Percentiles rank a stretch among this genome's conserved stretches.
phyloP scores from a whole-genome alignment of 1,284 basidiomycete species.

The Ganoderma leucocontextum region DNA sequence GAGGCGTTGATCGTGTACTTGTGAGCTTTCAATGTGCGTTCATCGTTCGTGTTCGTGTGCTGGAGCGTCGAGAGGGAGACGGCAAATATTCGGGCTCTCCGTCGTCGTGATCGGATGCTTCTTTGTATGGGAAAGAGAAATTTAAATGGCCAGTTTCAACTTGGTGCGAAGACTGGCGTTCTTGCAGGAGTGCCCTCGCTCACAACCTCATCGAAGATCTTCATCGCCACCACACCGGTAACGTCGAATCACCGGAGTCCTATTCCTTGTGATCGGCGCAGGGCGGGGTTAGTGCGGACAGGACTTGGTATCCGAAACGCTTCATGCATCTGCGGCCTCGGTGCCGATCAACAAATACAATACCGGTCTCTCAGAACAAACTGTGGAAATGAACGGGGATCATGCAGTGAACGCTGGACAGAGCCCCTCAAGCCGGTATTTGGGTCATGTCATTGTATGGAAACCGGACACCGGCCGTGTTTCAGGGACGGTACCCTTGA shows the following conservation, averaged over 20 bases:
- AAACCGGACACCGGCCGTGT: neutral
- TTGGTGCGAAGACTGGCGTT: neutral
- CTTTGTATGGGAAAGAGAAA: neutral
- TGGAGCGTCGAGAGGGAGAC: neutral
- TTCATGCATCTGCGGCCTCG: neutral
- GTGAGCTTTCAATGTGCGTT: slow-evolving; percentile 28
- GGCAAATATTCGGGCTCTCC: neutral
- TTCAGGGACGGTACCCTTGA: neutral
- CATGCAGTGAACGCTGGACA: neutral
- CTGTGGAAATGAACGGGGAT: neutral
- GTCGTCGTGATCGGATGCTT: neutral
- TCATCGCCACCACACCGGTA: neutral
- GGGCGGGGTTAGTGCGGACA: neutral
- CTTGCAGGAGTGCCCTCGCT: neutral
- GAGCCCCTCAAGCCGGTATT: neutral
- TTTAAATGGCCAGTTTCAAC: neutral
- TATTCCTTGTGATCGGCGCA: no score
- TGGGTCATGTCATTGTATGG: neutral
- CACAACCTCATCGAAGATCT: neutral
- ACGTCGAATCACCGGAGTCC: neutral
- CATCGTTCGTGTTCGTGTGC: neutral
- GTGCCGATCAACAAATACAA: neutral
- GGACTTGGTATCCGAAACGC: neutral
- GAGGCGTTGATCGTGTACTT: slow-evolving; percentile 50
- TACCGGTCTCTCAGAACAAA: neutral